Evolutionary conservation across 495 filamentous ascomycete species (phyloP).

Genomic region (Penicillium ochrochloron): DNA sequence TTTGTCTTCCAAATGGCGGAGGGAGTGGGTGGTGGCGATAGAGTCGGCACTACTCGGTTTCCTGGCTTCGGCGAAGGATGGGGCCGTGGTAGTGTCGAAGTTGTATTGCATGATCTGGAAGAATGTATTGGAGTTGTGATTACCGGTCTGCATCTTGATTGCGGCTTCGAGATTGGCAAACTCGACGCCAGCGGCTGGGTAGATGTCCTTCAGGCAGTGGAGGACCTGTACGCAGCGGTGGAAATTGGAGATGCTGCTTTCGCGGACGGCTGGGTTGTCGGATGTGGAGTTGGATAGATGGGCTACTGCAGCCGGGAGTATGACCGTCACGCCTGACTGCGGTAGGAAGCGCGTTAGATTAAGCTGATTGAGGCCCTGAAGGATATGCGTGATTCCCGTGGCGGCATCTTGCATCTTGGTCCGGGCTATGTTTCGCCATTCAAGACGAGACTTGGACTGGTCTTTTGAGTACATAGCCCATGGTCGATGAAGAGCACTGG

Average conservation of each 20-base stretch:
- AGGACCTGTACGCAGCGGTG: slow-evolving; percentile 80
- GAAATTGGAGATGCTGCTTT: slow-evolving; percentile 71
- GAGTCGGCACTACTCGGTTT: slow-evolving; percentile 27
- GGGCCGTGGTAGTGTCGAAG: slow-evolving; percentile 22
- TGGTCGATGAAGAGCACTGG: slow-evolving; percentile 82
- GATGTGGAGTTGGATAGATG: slow-evolving; percentile 85
- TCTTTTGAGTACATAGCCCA: slow-evolving; percentile 64
- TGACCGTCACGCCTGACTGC: slow-evolving; percentile 83
- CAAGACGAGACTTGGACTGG: slow-evolving; percentile 44
- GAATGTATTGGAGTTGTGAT: slow-evolving; percentile 37
- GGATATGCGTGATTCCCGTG: slow-evolving; percentile 74
- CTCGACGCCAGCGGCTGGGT: slow-evolving; percentile 81
- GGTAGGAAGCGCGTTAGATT: slow-evolving; percentile 76
- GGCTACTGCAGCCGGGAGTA: slow-evolving; percentile 84
- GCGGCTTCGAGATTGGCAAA: slow-evolving; percentile 81
- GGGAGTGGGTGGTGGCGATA: slow-evolving; percentile 15
- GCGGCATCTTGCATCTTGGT: slow-evolving; percentile 77
- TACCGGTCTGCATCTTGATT: slow-evolving; percentile 56
- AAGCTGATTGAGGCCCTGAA: slow-evolving; percentile 67
- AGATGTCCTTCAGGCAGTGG: slow-evolving; percentile 75
- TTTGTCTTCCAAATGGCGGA: slow-evolving; percentile 1
- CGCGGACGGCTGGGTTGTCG: slow-evolving; percentile 65
- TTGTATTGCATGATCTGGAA: slow-evolving; percentile 45
- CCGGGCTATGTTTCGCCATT: slow-evolving; percentile 59
- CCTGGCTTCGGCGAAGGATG: slow-evolving; percentile 12